Evolutionary conservation across 2,329 filamentous ascomycete genomes (phyloP).

Genomic region (Penicillium digitatum): DNA sequence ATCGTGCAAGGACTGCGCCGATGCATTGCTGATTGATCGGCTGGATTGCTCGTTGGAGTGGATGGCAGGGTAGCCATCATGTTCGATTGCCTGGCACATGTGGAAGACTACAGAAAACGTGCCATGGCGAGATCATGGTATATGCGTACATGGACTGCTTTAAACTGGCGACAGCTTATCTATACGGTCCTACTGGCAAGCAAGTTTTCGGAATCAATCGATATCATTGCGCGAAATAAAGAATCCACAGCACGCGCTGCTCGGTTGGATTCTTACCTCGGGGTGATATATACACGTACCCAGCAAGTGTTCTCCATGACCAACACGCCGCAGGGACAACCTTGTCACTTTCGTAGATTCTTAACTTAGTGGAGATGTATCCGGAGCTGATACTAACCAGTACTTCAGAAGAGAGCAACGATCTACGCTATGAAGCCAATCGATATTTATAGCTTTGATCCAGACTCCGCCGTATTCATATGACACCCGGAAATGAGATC

Average conservation of each 20-base stretch:
- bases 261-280: not conserved
- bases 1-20: not conserved
- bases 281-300: not conserved
- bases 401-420: not conserved
- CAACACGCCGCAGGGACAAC: not conserved
- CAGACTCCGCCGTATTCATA: not conserved
- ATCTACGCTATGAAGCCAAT: too few species aligned
- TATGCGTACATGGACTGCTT: not conserved
- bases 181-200: not conserved
- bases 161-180: too few species aligned
- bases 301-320: not conserved
- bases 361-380: not conserved
- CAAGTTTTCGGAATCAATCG: not conserved
- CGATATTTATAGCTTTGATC: not conserved
- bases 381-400: not conserved
- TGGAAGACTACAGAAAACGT: not conserved
- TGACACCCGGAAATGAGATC: not conserved
- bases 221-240: not conserved
- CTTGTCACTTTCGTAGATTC: not conserved
- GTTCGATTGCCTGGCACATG: not conserved
- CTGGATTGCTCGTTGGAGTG: not conserved
- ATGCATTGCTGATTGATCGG: not conserved
- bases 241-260: not conserved
- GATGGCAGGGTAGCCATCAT: not conserved
- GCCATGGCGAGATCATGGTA: not conserved